Evolutionary conservation across 2,329 filamentous ascomycete genomes (phyloP).

Genomic region (Colletotrichum tanaceti): DNA sequence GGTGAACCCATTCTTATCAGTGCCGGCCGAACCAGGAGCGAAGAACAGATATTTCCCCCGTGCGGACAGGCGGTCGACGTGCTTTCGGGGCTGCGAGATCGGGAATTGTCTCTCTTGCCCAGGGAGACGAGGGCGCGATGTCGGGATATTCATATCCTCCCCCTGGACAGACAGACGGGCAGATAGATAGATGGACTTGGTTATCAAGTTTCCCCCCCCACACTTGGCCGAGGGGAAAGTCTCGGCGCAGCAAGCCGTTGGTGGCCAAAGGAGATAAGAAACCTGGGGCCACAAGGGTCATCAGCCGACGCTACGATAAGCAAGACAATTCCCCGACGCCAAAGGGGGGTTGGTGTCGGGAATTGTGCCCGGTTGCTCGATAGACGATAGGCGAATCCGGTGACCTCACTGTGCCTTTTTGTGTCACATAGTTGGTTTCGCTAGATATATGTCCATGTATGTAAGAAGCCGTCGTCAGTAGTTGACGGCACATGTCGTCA

Average conservation of each 20-base stretch:
- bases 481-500: neutral
- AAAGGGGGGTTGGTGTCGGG: constrained; percentile 23
- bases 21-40: neutral
- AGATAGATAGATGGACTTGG: neutral
- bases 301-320: constrained; percentile 25
- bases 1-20: constrained; percentile 25
- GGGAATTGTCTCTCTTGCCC: constrained; percentile 10
- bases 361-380: constrained; percentile 18
- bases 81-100: constrained; percentile 18
- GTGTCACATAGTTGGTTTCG: neutral
- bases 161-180: neutral
- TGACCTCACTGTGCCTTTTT: constrained; percentile 27
- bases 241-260: constrained; percentile 2
- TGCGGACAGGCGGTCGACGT: constrained; percentile 5
- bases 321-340: constrained; percentile 21
- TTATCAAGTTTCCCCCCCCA: constrained; percentile 25
- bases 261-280: constrained; percentile 27
- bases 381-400: constrained; percentile 37
- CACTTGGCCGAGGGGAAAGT: constrained; percentile 30
- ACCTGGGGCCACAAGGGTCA: constrained; percentile 24
- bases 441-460: constrained; percentile 34
- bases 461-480: neutral
- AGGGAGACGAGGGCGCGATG: constrained; percentile 18
- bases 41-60: neutral
- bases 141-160: constrained; percentile 33